A percentile compares a stretch with the other conserved stretches of the same genome.
Evolutionary conservation across 1,139 yeast species (phyloP).

Genomic region (Petasospora fabianii): DNA sequence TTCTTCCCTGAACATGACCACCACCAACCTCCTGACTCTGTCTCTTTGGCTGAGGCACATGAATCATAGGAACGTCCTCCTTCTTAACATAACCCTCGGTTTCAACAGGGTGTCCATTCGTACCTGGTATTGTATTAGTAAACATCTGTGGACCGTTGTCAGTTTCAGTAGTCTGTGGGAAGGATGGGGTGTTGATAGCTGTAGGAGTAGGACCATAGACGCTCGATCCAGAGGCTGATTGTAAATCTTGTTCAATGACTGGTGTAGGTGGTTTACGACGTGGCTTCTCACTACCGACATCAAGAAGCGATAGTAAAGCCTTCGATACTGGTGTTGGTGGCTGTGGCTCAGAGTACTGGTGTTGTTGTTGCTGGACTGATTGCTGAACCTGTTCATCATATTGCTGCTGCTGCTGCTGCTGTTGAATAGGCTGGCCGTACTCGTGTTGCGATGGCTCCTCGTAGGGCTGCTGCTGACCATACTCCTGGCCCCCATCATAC

Average conservation of each 20-base stretch:
- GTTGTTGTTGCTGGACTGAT: not conserved
- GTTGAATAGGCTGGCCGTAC: not conserved
- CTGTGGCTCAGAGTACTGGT: not conserved
- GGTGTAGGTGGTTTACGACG: constrained; percentile 13
- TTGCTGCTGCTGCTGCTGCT: constrained; percentile 1
- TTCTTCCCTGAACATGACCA: not conserved
- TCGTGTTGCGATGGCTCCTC: not conserved
- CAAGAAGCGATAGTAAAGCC: constrained; percentile 3
- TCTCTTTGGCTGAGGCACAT: constrained; percentile 10
- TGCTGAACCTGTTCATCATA: not conserved
- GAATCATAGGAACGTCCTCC: constrained; percentile 7
- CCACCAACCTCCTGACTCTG: constrained; percentile 3
- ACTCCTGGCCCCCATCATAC: not conserved
- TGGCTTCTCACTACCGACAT: constrained; percentile 3
- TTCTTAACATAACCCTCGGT: not conserved
- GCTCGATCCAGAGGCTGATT: constrained; percentile 19
- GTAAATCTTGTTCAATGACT: constrained; percentile 4
- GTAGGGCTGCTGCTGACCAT: not conserved
- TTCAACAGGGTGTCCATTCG: constrained; percentile 7
- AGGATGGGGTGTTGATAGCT: constrained; percentile 8
- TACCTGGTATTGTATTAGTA: constrained; percentile 7
- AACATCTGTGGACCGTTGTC: not conserved
- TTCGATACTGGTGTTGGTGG: not conserved
- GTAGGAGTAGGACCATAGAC: constrained; percentile 21
- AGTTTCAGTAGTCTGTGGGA: constrained; percentile 2